These are phyloP conservation scores for Eimeria sp. DNA, from an alignment of 169 alveolate genomes.

Conservation along the genomic window DNA sequence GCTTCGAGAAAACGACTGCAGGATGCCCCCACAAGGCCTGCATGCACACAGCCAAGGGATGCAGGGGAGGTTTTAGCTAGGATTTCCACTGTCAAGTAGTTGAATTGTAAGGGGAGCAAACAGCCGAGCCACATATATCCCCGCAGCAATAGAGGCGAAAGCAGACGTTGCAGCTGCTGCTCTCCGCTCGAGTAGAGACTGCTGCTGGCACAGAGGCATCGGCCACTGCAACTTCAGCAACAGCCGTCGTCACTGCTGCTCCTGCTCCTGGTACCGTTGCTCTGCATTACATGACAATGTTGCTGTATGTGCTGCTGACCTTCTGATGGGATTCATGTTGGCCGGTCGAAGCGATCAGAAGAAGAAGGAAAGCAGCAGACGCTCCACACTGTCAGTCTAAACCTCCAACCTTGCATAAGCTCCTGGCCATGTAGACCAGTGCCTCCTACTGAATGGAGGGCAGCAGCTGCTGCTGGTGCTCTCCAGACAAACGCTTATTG, in stretches of 20 bases:
- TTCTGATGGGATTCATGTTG: conserved; percentile 8
- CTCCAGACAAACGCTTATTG: not conserved
- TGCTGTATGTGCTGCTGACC: conserved; percentile 20
- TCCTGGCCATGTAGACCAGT: not conserved
- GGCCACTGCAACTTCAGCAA: not conserved
- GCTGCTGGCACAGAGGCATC: not conserved
- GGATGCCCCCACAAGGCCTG: conserved; percentile 8
- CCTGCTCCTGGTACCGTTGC: not conserved
- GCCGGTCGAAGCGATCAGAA: not conserved
- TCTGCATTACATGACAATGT: not conserved
- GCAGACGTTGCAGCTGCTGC: not conserved
- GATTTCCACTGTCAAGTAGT: not conserved
- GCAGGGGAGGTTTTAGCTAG: not conserved
- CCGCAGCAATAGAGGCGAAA: not conserved
- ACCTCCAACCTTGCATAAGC: not conserved
- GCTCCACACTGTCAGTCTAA: not conserved
- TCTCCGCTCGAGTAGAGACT: not conserved
- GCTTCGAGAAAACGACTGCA: not conserved
- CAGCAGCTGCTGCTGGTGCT: not conserved
- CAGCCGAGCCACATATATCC: not conserved
- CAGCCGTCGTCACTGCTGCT: not conserved
- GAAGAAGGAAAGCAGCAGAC: not conserved
- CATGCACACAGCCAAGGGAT: not conserved
- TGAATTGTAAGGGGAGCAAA: not conserved
- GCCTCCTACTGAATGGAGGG: not conserved